Evolutionary conservation across 139 green algal species (phyloP), one percentile per base, ranked within the genome.

Genomic region (Zygnema cylindricum): DNA sequence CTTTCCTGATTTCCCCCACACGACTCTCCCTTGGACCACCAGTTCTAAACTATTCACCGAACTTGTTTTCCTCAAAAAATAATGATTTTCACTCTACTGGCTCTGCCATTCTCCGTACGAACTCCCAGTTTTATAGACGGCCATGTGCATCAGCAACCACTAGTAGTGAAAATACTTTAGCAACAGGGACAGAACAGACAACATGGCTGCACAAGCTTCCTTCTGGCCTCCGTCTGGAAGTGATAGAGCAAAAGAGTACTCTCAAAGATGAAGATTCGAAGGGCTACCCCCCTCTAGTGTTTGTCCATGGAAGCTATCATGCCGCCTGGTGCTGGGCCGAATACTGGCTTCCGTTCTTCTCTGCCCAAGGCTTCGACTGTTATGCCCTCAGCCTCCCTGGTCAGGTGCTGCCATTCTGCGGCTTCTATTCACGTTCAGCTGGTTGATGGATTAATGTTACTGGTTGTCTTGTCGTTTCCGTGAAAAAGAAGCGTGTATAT

Each of bases 231-330:
- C 21, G 42, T 11, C 39, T 89, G 39, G 84, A 89, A 40, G 77
- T 89, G 30, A 89, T 89, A 2, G 2, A 2, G n/a, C 84, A 89
- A 78, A 75, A 69, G n/a, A 3, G 35, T 22, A 3, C 35, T 2
- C 2, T 16, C 2, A 69, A 85, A 38, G 71, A n/a, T n/a, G 30
- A 43, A 7, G 81, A 36, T 49, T 63, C 81, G 30, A 49, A 87
- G n/a, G 33, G 43, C 36, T 0, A 16, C 1, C 54, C 87, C 86
- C 89, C 88, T 7, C 35, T 98, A 32, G 79, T 98, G 11, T 96
- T 98, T 82, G 81, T 98, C 1, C 96, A 98, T 88, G 96, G 96
- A 23, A 95, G 91, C 30, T 96, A 95, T 86, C 96, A 98, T 69
- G 96, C 93, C 39, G 96, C 96, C 0, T 98, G 96, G 96, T 98